Conservation (phyloP, 1,139 yeast genomes). For the Pneumocystis carinii region DNA sequence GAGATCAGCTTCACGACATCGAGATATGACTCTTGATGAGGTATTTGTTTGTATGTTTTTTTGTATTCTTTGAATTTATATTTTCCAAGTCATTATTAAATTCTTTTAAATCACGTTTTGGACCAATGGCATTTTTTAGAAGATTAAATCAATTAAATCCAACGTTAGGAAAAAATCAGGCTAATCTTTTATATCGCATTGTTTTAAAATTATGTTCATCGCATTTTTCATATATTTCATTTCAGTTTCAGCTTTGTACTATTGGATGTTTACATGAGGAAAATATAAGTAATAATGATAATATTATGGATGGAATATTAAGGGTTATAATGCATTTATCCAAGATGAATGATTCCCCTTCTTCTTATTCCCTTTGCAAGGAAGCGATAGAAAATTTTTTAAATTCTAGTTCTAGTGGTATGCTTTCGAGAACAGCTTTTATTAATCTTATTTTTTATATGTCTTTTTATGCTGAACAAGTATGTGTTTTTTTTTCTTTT, state of each 20-base stretch:
- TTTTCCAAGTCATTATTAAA: not conserved
- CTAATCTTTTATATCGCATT: not conserved
- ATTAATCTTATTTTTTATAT: not conserved
- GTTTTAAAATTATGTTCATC: not conserved
- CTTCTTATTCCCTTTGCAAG: not conserved
- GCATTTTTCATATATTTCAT: not conserved
- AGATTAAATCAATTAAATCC: not conserved
- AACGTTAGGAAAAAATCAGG: not conserved
- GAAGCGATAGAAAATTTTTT: not conserved
- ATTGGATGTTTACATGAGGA: not conserved
- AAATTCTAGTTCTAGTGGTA: not conserved
- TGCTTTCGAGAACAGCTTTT: not conserved
- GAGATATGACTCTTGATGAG: not conserved
- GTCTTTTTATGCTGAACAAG: not conserved
- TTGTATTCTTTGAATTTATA: not conserved
- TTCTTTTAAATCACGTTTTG: not conserved
- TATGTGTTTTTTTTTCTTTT: not conserved
- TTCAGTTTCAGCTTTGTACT: not conserved
- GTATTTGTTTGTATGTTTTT: not conserved
- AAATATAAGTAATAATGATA: not conserved
- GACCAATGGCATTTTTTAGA: not conserved
- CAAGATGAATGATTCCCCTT: not conserved
- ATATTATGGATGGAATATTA: not conserved
- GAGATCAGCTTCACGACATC: not conserved
- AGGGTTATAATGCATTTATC: not conserved